Base-by-base conservation (phyloP, 345 rosid genomes). In the Eutrema yunnanense region DNA sequence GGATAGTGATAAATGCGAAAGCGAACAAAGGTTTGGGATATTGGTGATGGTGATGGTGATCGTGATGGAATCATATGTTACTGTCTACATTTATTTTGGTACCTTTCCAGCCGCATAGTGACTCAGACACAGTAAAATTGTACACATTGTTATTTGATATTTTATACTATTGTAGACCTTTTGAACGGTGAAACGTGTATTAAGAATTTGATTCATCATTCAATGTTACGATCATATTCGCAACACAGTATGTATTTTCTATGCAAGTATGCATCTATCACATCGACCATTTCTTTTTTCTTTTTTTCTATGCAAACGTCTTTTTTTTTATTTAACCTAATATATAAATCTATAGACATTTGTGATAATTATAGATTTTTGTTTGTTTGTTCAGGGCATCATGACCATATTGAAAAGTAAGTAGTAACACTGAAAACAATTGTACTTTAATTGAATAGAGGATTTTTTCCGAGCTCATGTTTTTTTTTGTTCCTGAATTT, bases 21-120 rank as follows among this genome's bases (percentile, higher is more conserved):
- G 42, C 61, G 43, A 61, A 50, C 60, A 34, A 61, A 61, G 43
- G 22, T 4, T 40, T 50, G 49, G 61, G 67, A 30, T 62, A 32
- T 52, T 43, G 55, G 38, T 43, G 55, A 52, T 42, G 16, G 62
- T 52, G 67, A 33, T 62, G 76, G 16, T 43, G 55, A 52, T 42
- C 12, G 62, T 52, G 67, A 33, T 62, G 76, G 16, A 52, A 44
- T 63, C 62, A 63, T 22, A 22, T 63, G 63, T 63, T 54, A 43
- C 70, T 33, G 64, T 72, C 76, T 53, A 27, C 53, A 71, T 71
- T 71, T 61, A 61, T 3, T 43, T 34, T 63, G 55, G 55, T 62
- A 62, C 54, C 40, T 55, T 71, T 48, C 44, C 66, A 58, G 58
- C 65, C 58, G 13, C 74, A 61, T 61, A 38, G 60, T 61, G 68